Evolutionary conservation across 208 protist genomes (phyloP).

Genomic region (Leishmania lainsoni): DNA sequence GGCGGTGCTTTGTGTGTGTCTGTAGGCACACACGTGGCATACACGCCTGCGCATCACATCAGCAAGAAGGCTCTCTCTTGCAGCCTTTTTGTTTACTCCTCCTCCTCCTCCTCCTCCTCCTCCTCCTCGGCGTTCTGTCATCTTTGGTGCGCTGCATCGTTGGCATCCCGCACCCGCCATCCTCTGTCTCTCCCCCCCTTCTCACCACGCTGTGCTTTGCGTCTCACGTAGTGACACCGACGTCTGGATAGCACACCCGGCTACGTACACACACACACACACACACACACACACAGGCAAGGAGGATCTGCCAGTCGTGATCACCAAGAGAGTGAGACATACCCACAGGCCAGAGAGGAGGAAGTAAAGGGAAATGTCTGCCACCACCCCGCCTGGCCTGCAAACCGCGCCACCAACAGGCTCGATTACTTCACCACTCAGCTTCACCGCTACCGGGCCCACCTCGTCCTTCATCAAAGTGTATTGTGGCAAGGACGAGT

Average conservation of each 20-base stretch:
- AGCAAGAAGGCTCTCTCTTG: neutral
- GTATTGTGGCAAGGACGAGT: constrained; percentile 17
- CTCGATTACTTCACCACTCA: neutral
- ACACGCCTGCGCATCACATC: neutral
- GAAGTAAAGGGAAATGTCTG: neutral
- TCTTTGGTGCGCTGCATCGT: neutral
- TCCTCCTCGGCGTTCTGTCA: neutral
- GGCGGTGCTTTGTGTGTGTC: neutral
- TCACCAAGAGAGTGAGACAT: neutral
- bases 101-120: no score
- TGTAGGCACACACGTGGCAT: neutral
- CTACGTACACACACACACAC: neutral
- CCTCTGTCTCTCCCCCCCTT: neutral
- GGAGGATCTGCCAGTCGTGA: neutral
- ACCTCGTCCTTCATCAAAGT: constrained; percentile 20
- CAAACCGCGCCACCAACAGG: neutral
- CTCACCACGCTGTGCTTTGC: neutral
- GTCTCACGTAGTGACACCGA: neutral
- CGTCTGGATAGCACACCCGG: neutral
- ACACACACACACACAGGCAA: neutral
- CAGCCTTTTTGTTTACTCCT: neutral
- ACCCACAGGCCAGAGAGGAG: neutral
- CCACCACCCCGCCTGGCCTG: neutral
- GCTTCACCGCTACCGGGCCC: neutral
- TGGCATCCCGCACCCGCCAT: neutral